phyloP scores from a whole-genome alignment of 805 yeast genomes.

The Scheffersomyces amazonensis region DNA sequence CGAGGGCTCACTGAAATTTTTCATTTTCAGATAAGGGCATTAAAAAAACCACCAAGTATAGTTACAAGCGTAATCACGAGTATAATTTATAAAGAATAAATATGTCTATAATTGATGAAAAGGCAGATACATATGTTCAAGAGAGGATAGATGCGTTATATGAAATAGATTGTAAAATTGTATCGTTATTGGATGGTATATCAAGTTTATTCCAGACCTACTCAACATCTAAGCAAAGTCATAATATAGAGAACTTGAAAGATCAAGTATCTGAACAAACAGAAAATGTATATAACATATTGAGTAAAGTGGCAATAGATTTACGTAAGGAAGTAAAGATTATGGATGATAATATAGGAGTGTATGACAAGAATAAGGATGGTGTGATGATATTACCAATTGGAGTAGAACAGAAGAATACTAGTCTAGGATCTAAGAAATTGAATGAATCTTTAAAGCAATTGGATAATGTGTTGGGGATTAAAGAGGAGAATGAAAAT shows the following conservation, averaged over 20 bases:
- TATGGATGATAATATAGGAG: conserved; percentile 58
- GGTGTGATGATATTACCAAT: conserved; percentile 60
- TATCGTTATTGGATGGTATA: conserved; percentile 47
- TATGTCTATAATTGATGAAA: conserved; percentile 9
- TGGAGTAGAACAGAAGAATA: conserved; percentile 66
- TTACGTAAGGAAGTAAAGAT: conserved; percentile 65
- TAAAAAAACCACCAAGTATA: too few species aligned
- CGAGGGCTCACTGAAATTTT: too few species aligned
- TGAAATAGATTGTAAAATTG: conserved; percentile 51
- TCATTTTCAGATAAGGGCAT: too few species aligned
- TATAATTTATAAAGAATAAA: too few species aligned
- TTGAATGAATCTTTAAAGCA: conserved; percentile 44
- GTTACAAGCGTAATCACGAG: too few species aligned
- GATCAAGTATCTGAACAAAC: conserved; percentile 43
- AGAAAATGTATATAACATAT: conserved; percentile 46
- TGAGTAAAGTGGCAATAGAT: conserved; percentile 57
- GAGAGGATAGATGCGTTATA: conserved; percentile 51
- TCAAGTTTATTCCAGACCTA: conserved; percentile 46
- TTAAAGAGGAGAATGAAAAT: conserved; percentile 6
- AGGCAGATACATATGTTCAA: conserved; percentile 37
- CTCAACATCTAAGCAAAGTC: conserved; percentile 13
- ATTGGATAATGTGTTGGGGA: conserved; percentile 11
- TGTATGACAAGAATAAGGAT: conserved; percentile 41
- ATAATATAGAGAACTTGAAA: conserved; percentile 25
- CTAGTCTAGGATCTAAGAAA: conserved; percentile 60